Conservation (phyloP, 108 stramenopile species). For the Schizochytrium sp. region DNA sequence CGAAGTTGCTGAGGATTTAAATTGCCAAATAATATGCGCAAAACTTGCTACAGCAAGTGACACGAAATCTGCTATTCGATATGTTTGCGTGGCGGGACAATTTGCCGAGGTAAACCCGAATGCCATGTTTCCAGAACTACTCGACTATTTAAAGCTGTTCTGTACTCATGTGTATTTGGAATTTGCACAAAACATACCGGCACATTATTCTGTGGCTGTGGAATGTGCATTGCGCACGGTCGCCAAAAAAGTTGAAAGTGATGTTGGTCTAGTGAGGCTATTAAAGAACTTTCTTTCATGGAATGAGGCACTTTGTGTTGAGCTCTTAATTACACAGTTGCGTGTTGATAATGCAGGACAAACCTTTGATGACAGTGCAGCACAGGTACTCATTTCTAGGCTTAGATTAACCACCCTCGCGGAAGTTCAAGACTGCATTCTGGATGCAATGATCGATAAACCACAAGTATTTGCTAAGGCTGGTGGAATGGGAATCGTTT, state of each 20-base stretch:
- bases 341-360: not conserved
- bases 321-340: not conserved
- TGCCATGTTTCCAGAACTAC: not conserved
- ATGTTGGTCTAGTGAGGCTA: not conserved
- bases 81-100: not conserved
- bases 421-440: not conserved
- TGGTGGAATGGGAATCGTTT: not conserved
- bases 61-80: not conserved
- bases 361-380: constrained; percentile 29
- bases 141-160: constrained; percentile 17
- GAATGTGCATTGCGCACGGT: constrained; percentile 17
- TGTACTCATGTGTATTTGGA: not conserved
- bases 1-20: not conserved
- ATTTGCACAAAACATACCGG: not conserved
- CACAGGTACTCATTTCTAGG: not conserved
- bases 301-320: not conserved
- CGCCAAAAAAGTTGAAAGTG: not conserved
- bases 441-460: not conserved
- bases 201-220: not conserved
- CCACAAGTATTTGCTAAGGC: not conserved
- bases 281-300: not conserved
- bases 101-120: not conserved
- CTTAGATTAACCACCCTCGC: not conserved
- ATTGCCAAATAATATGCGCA: not conserved
- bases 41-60: not conserved